Evolutionary conservation across 2,329 filamentous ascomycete species (phyloP).

Genomic region (Keithomyces neogunnii): DNA sequence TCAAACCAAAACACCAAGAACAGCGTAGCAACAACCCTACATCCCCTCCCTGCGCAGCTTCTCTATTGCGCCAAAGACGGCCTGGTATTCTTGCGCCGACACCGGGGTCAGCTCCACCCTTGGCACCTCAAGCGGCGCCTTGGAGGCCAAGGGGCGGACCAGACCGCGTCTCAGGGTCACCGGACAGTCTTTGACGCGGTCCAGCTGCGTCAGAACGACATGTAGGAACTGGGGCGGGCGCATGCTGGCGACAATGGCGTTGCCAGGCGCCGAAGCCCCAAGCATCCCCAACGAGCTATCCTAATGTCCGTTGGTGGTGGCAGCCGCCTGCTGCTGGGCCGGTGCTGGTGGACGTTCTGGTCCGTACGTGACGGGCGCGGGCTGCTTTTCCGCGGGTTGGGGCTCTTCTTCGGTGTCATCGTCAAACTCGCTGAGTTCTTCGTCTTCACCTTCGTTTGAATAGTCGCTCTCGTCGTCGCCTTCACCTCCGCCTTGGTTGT

Average conservation of each 20-base stretch:
- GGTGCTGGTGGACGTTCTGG: slow-evolving; percentile 39
- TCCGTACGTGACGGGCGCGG: slow-evolving; percentile 34
- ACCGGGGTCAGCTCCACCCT: background rate
- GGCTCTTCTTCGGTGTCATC: slow-evolving; percentile 48
- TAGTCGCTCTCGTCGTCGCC: slow-evolving; percentile 53
- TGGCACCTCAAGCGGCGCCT: background rate
- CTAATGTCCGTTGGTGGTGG: slow-evolving; percentile 36
- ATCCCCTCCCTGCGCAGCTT: background rate
- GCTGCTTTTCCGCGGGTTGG: slow-evolving; percentile 23
- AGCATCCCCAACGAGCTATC: slow-evolving; percentile 7
- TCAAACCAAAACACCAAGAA: background rate
- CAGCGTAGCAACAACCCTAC: background rate
- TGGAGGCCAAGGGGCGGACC: background rate
- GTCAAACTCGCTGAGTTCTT: slow-evolving; percentile 56
- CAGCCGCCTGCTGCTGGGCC: slow-evolving; percentile 9
- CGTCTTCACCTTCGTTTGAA: slow-evolving; percentile 53
- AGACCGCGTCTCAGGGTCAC: background rate
- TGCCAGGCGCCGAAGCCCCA: background rate
- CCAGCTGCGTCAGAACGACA: background rate
- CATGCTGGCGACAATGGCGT: background rate
- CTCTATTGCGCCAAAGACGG: background rate
- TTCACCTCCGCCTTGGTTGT: slow-evolving; percentile 38
- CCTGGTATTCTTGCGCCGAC: background rate
- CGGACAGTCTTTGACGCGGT: background rate
- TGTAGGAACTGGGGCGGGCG: background rate